phyloP scores from a whole-genome alignment of 305 asterid genomes.

The Stenogyne calaminthoides region DNA sequence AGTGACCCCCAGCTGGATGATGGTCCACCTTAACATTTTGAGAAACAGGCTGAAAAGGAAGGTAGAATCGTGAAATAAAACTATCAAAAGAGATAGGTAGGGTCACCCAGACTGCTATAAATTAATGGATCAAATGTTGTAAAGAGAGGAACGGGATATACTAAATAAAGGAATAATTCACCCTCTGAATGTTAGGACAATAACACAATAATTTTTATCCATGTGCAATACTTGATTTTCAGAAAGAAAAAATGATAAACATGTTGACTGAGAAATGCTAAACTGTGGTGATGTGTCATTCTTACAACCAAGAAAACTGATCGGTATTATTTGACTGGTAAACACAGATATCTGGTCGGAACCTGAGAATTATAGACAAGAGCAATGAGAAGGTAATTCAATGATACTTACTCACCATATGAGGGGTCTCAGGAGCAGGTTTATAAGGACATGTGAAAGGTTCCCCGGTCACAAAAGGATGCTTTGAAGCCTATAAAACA shows the following conservation, averaged over 20 bases:
- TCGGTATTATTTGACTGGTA: neutral
- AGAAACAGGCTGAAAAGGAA: slow-evolving; percentile 71
- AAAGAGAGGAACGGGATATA: slow-evolving; percentile 12
- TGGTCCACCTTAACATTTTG: slow-evolving; percentile 89
- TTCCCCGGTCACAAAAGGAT: slow-evolving; percentile 99
- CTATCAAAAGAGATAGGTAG: slow-evolving; percentile 13
- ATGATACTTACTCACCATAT: slow-evolving; percentile 67
- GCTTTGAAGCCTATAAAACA: slow-evolving; percentile 80
- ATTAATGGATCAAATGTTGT: slow-evolving; percentile 13
- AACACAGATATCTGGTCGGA: neutral
- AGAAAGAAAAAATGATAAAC: slow-evolving; percentile 13
- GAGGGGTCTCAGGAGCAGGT: slow-evolving; percentile 92
- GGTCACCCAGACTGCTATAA: slow-evolving; percentile 9
- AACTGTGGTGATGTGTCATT: slow-evolving; percentile 5
- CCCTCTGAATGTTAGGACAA: slow-evolving; percentile 14
- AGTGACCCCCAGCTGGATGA: slow-evolving; percentile 99
- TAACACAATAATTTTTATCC: slow-evolving; percentile 12
- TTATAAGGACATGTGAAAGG: slow-evolving; percentile 82
- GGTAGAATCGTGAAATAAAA: slow-evolving; percentile 16
- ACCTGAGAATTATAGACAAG: slow-evolving; percentile 17
- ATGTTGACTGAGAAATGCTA: neutral
- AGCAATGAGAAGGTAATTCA: slow-evolving; percentile 27
- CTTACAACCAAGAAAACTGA: slow-evolving; percentile 8
- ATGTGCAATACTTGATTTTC: slow-evolving; percentile 24
- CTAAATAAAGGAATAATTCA: slow-evolving; percentile 12